Evolutionary conservation across 2,329 filamentous ascomycete genomes (phyloP), one percentile per base, ranked within the genome.

Genomic region (Cladophialophora psammophila): DNA sequence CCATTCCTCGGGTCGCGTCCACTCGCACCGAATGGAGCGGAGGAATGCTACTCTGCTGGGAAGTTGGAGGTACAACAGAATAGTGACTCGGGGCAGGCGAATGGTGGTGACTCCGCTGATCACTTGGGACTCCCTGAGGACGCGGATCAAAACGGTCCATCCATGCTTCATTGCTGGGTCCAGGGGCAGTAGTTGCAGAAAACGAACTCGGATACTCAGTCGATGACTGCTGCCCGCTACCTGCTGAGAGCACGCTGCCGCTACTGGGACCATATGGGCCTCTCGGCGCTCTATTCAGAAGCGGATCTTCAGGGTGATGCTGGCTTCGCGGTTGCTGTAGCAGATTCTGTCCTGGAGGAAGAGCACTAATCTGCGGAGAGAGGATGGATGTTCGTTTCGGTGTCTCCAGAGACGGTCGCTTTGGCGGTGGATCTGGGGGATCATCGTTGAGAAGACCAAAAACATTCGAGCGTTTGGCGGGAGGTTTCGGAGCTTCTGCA

Each of bases 371-470:
- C 48, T 69, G 66, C 31, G 69, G 67, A 57, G 69, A 69, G 35
- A 63, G 63, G 67, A 69, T 65, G 74, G 69, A 69, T 32, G 64
- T 36, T 60, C 71, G 63, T 48, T 67, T 71, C 1, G 60, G 56
- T 15, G 58, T 73, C 20, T 82, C 81, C 65, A 78, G 76, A n/a
- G 80, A 79, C 60, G 81, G 79, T 9, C 80, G 76, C 68, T 83
- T 83, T 38, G 78, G 76, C 36, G 79, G 81, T 38, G 80, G 82
- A 57, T 83, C 82, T 45, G 81, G 78, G 0, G 81, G 78, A 64
- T 83, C 82, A 58, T 82, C 80, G 67, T 84, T 84, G 38, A 84
- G 73, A 48, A 84, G 79, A 65, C 76, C 81, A 76, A 82, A 81
- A 54, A 84, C 82, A 69, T 83, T 84, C 1, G 81, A 84, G 45